phyloP scores from a whole-genome alignment of 257 asterid genomes.

The Vinca minor region DNA sequence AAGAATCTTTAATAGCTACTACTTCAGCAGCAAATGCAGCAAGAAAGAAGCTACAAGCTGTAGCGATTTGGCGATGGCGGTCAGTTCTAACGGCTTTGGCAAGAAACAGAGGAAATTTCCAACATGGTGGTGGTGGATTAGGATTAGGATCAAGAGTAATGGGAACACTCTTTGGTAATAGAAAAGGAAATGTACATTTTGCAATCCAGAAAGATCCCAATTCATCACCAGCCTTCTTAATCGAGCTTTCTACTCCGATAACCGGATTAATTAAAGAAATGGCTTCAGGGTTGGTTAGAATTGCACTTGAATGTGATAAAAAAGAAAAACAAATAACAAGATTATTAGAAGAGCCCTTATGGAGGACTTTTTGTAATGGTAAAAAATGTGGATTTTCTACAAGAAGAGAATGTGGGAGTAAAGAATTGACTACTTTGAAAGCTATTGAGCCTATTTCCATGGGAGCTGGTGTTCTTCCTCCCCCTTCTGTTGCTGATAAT shows the following conservation, averaged over 20 bases:
- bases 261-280: slow-evolving; percentile 45
- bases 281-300: slow-evolving; percentile 42
- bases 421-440: slow-evolving; percentile 35
- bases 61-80: slow-evolving; percentile 36
- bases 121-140: too few species aligned
- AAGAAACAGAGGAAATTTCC: slow-evolving; percentile 15
- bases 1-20: too few species aligned
- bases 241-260: slow-evolving; percentile 47
- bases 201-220: slow-evolving; percentile 45
- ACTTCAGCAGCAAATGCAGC: slow-evolving; percentile 20
- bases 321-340: slow-evolving; percentile 15
- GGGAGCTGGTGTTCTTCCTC: slow-evolving; percentile 58
- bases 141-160: slow-evolving; percentile 33
- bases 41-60: slow-evolving; percentile 35
- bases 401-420: slow-evolving; percentile 33
- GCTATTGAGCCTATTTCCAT: slow-evolving; percentile 45
- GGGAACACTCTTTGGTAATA: slow-evolving; percentile 48
- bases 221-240: slow-evolving; percentile 33
- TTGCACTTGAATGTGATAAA: slow-evolving; percentile 44
- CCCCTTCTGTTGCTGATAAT: too few species aligned
- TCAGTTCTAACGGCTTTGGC: slow-evolving; percentile 33
- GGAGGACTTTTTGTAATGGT: slow-evolving; percentile 51
- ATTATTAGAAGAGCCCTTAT: slow-evolving; percentile 33
- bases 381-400: slow-evolving; percentile 41
- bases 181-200: slow-evolving; percentile 43